phyloP scores from a whole-genome alignment of 441 rosid genomes.

The Pelargonium australe region DNA sequence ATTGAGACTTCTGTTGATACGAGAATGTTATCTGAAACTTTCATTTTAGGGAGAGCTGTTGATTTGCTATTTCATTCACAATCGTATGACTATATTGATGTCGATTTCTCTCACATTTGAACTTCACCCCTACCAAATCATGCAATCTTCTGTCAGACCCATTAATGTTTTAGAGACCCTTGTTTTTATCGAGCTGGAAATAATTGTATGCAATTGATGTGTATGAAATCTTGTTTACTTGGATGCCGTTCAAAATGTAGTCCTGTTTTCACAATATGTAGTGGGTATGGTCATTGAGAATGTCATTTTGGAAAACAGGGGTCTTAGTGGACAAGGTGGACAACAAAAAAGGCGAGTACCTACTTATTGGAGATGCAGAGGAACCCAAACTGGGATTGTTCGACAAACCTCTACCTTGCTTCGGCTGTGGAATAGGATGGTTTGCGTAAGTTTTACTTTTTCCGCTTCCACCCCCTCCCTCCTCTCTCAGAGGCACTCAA shows the following conservation, averaged over 20 bases:
- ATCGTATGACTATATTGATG: too few species aligned
- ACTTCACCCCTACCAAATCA: too few species aligned
- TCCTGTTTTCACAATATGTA: constrained; percentile 9
- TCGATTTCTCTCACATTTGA: too few species aligned
- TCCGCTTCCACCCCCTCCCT: not conserved
- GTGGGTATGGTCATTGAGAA: constrained; percentile 5
- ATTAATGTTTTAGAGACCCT: too few species aligned
- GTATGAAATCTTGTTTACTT: not conserved
- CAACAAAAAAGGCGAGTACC: constrained; percentile 42
- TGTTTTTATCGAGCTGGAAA: too few species aligned
- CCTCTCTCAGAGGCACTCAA: constrained; percentile 6
- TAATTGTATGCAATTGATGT: not conserved
- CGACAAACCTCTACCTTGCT: constrained; percentile 88
- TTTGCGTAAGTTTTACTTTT: constrained; percentile 64
- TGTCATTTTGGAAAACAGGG: constrained; percentile 29
- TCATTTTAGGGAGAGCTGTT: not conserved
- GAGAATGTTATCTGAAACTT: not conserved
- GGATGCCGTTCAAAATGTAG: not conserved
- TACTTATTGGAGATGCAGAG: constrained; percentile 38
- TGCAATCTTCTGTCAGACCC: too few species aligned
- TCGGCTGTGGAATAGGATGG: constrained; percentile 95
- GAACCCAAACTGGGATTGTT: constrained; percentile 46
- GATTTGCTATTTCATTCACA: not conserved
- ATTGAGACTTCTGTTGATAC: not conserved
- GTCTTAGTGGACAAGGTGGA: constrained; percentile 32